These are phyloP conservation scores for Trichoderma koningiopsis DNA, from an alignment of 2,329 filamentous ascomycete genomes.

Conservation along the genomic window DNA sequence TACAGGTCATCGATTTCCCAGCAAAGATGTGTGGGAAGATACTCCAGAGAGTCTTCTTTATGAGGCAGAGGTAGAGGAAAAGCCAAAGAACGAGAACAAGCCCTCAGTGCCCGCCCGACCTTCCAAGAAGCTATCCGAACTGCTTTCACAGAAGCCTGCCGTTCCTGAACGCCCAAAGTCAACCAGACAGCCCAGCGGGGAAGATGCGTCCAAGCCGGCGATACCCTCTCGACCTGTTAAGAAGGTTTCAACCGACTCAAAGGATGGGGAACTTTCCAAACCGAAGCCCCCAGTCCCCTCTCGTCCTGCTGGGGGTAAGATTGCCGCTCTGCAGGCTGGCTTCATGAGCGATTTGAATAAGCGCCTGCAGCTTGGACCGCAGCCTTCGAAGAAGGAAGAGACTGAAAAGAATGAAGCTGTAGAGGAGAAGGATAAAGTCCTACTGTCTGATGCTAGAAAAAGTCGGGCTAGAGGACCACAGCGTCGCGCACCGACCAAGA, in stretches of 20 bases:
- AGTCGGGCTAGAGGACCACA: slow-evolving; percentile 85
- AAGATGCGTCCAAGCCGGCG: slow-evolving; percentile 60
- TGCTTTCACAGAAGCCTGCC: slow-evolving; percentile 40
- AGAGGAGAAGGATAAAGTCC: slow-evolving; percentile 69
- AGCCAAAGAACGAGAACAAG: slow-evolving; percentile 34
- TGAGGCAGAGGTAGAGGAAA: slow-evolving; percentile 67
- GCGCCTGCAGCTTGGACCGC: slow-evolving; percentile 82
- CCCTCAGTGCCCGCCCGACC: slow-evolving; percentile 35
- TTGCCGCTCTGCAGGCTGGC: slow-evolving; percentile 84
- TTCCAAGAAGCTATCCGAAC: slow-evolving; percentile 44
- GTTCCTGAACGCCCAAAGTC: slow-evolving; percentile 59
- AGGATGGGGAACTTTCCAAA: slow-evolving; percentile 57
- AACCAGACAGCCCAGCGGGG: slow-evolving; percentile 50
- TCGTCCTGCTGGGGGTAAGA: slow-evolving; percentile 79
- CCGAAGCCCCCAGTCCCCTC: slow-evolving; percentile 79
- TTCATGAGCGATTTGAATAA: slow-evolving; percentile 95
- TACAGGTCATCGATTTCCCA: slow-evolving; percentile 73
- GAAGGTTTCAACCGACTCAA: slow-evolving; percentile 42
- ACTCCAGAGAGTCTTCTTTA: slow-evolving; percentile 80
- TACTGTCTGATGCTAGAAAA: slow-evolving; percentile 88
- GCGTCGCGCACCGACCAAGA: slow-evolving; percentile 66
- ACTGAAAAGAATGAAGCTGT: slow-evolving; percentile 57
- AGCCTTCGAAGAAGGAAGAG: slow-evolving; percentile 75
- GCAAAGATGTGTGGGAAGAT: slow-evolving; percentile 93
- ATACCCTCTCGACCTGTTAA: slow-evolving; percentile 66